A percentile compares a stretch with the other conserved stretches of the same genome.
phyloP scores from a whole-genome alignment of 2,329 filamentous ascomycete species.

The Colletotrichum kahawae region DNA sequence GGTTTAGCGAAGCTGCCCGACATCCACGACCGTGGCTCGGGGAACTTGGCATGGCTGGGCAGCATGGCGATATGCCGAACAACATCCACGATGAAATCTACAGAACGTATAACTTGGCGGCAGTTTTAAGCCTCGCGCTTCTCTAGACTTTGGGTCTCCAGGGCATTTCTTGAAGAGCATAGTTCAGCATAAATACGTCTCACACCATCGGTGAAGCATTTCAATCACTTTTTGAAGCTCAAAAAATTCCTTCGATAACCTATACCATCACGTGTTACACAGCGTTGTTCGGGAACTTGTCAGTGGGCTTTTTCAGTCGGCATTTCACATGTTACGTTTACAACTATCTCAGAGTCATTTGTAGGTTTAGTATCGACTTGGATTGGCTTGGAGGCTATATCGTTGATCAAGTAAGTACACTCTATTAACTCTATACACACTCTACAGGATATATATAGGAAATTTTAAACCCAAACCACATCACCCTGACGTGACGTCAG shows the following conservation, averaged over 20 bases:
- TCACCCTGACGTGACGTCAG: neutral
- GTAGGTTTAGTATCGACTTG: neutral
- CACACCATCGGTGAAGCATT: too few relatives aligned
- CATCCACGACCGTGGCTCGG: neutral
- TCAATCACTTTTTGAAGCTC: too few relatives aligned
- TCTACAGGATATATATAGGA: neutral
- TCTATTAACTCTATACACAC: slow-evolving; percentile 1
- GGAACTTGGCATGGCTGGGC: neutral
- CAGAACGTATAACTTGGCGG: neutral
- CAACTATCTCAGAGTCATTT: too few relatives aligned
- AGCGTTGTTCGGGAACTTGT: too few relatives aligned
- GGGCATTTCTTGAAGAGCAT: too few relatives aligned
- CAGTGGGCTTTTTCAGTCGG: neutral
- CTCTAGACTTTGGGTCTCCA: too few relatives aligned
- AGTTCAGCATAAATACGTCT: too few relatives aligned
- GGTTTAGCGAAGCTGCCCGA: neutral
- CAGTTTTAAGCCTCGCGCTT: neutral
- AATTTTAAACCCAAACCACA: neutral
- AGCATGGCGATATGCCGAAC: neutral
- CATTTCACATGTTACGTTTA: neutral
- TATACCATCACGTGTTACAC: too few relatives aligned
- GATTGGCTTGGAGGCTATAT: neutral
- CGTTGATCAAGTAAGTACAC: neutral
- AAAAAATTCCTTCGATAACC: too few relatives aligned
- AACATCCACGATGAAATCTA: neutral